Evolutionary conservation across 768 basidiomycete species (phyloP), one percentile per base, ranked within the genome.

Genomic region (Thelephora ganbajun): DNA sequence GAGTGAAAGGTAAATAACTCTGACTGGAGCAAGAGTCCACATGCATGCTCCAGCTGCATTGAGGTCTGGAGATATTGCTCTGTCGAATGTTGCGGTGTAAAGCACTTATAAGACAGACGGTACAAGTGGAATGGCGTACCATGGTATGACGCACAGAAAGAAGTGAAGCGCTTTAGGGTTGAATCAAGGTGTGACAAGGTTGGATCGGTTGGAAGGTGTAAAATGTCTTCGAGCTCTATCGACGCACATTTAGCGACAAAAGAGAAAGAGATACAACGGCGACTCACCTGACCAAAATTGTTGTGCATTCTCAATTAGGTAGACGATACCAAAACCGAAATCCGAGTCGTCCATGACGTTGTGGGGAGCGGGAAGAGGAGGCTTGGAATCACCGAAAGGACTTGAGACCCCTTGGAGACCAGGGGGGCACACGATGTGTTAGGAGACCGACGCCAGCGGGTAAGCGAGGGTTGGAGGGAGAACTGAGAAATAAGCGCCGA

Each of bases 1-100:
- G 88, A 91, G 62, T 97, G 91, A 57, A 86, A 93, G 2, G 74
- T 63, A 56, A 97, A 96, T 35, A 98, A 72, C 57, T 93, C 91
- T 0, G 88, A 91, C 47, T 79, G 76, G 36, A 93, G 67, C 11
- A 98, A 66, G 26, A 84, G 63, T 35, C 73, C 67, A 54, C 84
- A 83, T 11, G 90, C 90, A 59, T 91, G 83, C 51, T 90, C 78
- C 42, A 97, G 71, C 56, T 94, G 90, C 20, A 84, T 62, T 2
- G 83, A 83, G 47, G 77, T 82, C 51, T 88, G 82, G 35, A 98
- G 71, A 63, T 88, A 97, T 57, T 81, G 76, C 57, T 96, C 94
- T 83, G 54, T 16, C 14, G 26, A 4, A 14, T 16, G 22, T 18
- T 14, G 39, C 39, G 39, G 39, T 18, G 9, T 41, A 6, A 41